phyloP scores from a whole-genome alignment of 1,284 basidiomycete genomes.

The Lentinula novae-zelandiae region DNA sequence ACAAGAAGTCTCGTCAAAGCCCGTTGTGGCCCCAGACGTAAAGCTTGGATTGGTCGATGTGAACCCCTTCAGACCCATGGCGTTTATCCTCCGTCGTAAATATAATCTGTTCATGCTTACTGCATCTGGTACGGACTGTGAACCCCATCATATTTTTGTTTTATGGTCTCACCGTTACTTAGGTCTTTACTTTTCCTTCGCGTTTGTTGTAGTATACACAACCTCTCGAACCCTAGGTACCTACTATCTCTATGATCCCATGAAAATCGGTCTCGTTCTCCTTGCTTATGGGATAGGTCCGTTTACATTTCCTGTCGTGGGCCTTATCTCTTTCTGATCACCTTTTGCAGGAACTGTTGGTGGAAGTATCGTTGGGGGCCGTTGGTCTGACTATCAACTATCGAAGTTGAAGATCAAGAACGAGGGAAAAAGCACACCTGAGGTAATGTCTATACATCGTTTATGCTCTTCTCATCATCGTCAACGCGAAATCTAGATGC shows the following conservation, averaged over 20 bases:
- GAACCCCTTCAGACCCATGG: conserved; percentile 66
- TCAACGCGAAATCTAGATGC: conserved; percentile 49
- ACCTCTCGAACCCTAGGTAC: conserved; percentile 63
- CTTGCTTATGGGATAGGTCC: conserved; percentile 71
- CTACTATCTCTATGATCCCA: conserved; percentile 65
- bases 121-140: conserved; percentile 57
- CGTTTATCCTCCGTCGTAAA: conserved; percentile 50
- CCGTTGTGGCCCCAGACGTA: conserved; percentile 30
- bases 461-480: neutral
- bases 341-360: conserved; percentile 1
- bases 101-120: conserved; percentile 69
- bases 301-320: conserved; percentile 16
- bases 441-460: conserved; percentile 38
- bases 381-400: conserved; percentile 71
- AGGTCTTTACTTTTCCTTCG: conserved; percentile 75
- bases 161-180: conserved; percentile 9
- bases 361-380: conserved; percentile 74
- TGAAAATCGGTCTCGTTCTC: conserved; percentile 74
- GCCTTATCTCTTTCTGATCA: neutral
- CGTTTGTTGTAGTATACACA: conserved; percentile 70
- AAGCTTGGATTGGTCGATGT: conserved; percentile 66
- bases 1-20: conserved; percentile 2
- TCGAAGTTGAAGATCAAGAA: conserved; percentile 52
- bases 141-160: neutral
- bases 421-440: conserved; percentile 60